Conservation (phyloP, 139 green algal species). For the Micromonas pusilla region DNA sequence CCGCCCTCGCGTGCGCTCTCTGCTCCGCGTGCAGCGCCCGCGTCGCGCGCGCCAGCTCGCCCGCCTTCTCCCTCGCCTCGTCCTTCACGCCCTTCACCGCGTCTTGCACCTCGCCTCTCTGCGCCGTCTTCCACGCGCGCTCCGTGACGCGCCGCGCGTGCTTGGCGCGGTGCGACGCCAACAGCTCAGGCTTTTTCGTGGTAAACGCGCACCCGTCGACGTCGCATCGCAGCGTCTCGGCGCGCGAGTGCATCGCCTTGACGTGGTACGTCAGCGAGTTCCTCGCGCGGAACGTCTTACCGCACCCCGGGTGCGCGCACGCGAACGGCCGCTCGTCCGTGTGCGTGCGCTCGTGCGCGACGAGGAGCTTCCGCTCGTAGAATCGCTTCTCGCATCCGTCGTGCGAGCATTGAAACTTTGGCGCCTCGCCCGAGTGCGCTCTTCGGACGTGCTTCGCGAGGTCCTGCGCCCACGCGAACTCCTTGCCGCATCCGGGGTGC, state of each 20-base stretch:
- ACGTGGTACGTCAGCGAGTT: background rate
- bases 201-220: background rate
- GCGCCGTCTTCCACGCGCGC: background rate
- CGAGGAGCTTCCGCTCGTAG: background rate
- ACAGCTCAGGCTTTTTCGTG: background rate
- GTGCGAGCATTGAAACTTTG: background rate
- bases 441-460: background rate
- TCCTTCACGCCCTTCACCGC: background rate
- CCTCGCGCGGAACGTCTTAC: background rate
- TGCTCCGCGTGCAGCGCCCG: background rate
- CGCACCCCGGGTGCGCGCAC: background rate
- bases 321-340: background rate
- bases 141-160: background rate
- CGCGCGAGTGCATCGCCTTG: background rate
- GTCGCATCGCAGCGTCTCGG: background rate
- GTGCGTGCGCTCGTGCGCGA: background rate
- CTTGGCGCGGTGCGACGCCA: background rate
- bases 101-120: background rate
- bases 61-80: background rate
- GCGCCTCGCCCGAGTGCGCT: background rate
- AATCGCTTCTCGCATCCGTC: background rate
- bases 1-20: background rate
- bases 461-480: background rate
- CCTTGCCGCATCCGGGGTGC: background rate
- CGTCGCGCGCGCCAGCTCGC: background rate